Base-by-base conservation (phyloP, 2,329 filamentous ascomycete genomes). In the Cladosporium phlei region DNA sequence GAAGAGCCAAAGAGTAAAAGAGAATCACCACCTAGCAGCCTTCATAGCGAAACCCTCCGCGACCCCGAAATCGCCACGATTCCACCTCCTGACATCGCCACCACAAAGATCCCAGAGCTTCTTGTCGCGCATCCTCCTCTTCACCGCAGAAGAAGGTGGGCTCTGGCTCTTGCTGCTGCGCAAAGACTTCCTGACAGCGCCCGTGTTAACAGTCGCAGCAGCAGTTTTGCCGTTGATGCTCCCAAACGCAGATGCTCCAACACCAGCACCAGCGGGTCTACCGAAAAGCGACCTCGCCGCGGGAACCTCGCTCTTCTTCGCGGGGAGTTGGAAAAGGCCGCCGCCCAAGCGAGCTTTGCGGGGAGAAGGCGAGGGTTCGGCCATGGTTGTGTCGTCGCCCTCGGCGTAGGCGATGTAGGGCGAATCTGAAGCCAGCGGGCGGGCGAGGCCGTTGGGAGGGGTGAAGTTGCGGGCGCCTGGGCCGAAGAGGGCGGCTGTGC, bases 31-130 rank as follows among this genome's bases (percentile, higher is more conserved):
- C 39, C 62, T 55, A 16, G 46, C 52, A 7, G 58, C 62, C 49
- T 59, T 63, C 45, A 50, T 55, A 28, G 37, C 45, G 35, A 63
- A 59, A 11, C 50, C 46, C 28, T 53, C 47, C 33, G 52, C 48
- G 1, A 54, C 59, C 16, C 58, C 62, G 50, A 66, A 66, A 29
- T 66, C 63, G 2, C 63, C 62, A 8, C 56, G 50, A 48, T 65
- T 66, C 62, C 62, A 66, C 34, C 58, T 48, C 47, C 42, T 48
- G 8, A 66, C 52, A 54, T 66, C 59, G 11, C 49, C 38, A 29
- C 60, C 61, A 44, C 62, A 64, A 22, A 57, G 46, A 29, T 54
- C 48, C 63, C 63, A 66, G 4, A 66, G 49, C 50, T 51, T 59
- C 20, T 48, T 38, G 22, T 43, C 42, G 21, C 55, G 47, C 37